These are phyloP conservation scores for Annulohypoxylon nitens DNA, from an alignment of 495 filamentous ascomycete species.

Conservation along the genomic window DNA sequence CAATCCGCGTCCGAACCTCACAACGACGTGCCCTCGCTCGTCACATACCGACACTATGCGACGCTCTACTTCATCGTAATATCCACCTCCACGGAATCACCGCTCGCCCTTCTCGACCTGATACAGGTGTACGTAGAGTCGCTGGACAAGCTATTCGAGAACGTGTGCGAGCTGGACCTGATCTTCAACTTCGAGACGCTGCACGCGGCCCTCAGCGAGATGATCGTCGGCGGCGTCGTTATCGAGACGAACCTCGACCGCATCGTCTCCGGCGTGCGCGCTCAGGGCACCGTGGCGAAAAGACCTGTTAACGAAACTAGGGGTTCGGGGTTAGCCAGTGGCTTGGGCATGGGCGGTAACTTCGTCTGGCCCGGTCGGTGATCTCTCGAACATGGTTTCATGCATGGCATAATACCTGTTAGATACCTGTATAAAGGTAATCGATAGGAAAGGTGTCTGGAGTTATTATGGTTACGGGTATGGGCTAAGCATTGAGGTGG, in stretches of 20 bases:
- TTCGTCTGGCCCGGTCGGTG: constrained; percentile 71
- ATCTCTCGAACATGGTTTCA: constrained; percentile 2
- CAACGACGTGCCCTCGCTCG: constrained; percentile 91
- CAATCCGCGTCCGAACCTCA: constrained; percentile 74
- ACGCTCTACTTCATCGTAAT: constrained; percentile 99
- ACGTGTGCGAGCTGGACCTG: constrained; percentile 96
- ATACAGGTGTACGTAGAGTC: constrained; percentile 99
- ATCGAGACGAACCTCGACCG: constrained; percentile 91
- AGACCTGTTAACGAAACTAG: constrained; percentile 69
- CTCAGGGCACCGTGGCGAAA: constrained; percentile 82
- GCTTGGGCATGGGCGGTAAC: constrained; percentile 67
- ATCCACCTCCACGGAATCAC: constrained; percentile 95
- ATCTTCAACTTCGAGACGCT: constrained; percentile 99
- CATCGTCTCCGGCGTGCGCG: constrained; percentile 86
- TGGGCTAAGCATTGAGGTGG: constrained; percentile 28
- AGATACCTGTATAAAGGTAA: background rate
- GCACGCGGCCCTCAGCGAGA: constrained; percentile 90
- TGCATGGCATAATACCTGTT: background rate
- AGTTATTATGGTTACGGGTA: constrained; percentile 32
- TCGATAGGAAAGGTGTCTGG: constrained; percentile 23
- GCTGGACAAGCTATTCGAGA: constrained; percentile 94
- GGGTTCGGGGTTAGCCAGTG: constrained; percentile 55
- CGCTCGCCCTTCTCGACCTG: constrained; percentile 92
- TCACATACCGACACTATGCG: constrained; percentile 98
- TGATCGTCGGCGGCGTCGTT: constrained; percentile 96